Percentiles rank a stretch among this genome's conserved stretches.
Evolutionary conservation across 306 rosid species (phyloP).

Genomic region (Quercus gilva): DNA sequence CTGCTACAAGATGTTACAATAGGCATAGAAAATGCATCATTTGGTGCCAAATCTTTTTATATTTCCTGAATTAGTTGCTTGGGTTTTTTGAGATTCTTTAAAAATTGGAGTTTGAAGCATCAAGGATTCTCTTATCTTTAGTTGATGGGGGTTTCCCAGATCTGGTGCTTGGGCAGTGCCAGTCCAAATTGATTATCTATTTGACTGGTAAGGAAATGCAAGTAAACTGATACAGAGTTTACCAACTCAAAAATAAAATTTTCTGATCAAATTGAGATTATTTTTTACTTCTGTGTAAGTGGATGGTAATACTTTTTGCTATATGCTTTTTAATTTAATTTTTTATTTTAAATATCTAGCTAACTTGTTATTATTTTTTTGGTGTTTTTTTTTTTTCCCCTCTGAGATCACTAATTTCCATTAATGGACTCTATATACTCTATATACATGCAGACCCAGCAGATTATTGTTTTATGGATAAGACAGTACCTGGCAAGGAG

Average conservation of each 20-base stretch:
- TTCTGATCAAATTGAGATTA: background rate
- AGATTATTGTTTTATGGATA: conserved; percentile 46
- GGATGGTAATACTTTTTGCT: background rate
- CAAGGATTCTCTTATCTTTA: background rate
- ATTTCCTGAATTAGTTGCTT: background rate
- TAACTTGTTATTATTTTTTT: background rate
- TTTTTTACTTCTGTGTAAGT: background rate
- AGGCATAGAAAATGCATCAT: background rate
- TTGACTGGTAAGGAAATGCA: background rate
- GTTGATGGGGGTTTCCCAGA: background rate
- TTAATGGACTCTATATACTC: background rate
- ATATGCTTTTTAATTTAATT: background rate
- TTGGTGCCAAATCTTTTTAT: too few species aligned
- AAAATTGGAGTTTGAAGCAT: background rate
- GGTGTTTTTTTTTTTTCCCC: background rate
- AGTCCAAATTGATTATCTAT: background rate
- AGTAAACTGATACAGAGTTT: background rate
- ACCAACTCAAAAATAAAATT: background rate
- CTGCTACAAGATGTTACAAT: background rate
- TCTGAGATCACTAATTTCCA: background rate
- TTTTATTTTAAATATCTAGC: background rate
- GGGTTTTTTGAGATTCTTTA: background rate
- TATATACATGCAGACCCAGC: conserved; percentile 19
- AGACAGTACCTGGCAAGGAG: conserved; percentile 28
- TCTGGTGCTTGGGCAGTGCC: background rate